Percentiles rank a stretch among this genome's conserved stretches.
Evolutionary conservation across 345 rosid genomes (phyloP).

Genomic region (Syzygium aromaticum): DNA sequence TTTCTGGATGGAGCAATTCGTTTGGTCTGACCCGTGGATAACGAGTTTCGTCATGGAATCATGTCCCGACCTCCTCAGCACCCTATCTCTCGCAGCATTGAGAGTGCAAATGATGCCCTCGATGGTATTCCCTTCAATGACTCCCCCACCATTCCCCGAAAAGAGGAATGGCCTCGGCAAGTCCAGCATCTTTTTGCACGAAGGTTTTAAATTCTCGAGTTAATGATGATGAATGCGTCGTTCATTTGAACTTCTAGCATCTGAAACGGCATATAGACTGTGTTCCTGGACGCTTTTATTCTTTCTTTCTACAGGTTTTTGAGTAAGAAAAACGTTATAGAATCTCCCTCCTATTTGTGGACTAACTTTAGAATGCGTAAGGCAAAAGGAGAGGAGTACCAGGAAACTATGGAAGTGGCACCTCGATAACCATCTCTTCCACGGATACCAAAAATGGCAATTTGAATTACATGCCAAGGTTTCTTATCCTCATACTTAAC

Average conservation of each 20-base stretch:
- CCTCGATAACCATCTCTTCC: not conserved
- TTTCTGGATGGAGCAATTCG: conserved; percentile 18
- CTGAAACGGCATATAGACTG: not conserved
- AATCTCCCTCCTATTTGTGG: not conserved
- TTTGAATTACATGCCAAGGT: not conserved
- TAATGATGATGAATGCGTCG: not conserved
- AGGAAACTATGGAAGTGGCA: not conserved
- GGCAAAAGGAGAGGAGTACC: not conserved
- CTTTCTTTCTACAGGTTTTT: not conserved
- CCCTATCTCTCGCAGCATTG: conserved; percentile 24
- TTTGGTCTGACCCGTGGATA: conserved; percentile 36
- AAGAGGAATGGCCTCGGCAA: conserved; percentile 31
- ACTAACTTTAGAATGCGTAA: not conserved
- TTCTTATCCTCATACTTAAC: too few relatives aligned
- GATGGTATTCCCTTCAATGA: conserved; percentile 23
- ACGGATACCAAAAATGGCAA: not conserved
- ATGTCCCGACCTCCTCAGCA: not conserved
- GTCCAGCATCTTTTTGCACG: conserved; percentile 22
- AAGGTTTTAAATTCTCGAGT: conserved; percentile 74
- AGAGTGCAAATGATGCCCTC: conserved; percentile 34
- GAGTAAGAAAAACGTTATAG: not conserved
- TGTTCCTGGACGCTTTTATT: not conserved
- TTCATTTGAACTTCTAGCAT: not conserved
- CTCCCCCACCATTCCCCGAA: conserved; percentile 31
- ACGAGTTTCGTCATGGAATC: conserved; percentile 14